Base-by-base conservation (phyloP, 2,329 filamentous ascomycete genomes). In the Ophiostoma novo-ulmi region DNA sequence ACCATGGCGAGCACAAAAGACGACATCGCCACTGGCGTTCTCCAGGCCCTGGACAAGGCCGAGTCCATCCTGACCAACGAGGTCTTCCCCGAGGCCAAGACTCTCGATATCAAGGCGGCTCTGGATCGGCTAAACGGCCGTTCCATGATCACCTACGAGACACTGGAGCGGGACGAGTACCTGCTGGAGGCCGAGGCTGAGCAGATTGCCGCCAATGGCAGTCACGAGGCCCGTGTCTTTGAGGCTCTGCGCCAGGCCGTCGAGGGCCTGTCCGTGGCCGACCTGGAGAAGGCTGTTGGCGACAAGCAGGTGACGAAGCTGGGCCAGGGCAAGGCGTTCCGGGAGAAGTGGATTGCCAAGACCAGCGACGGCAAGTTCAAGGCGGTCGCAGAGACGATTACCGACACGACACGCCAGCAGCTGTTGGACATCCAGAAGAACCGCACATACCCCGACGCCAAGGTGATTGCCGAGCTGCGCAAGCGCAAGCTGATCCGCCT, bases 241-340 rank as follows among this genome's bases (percentile, higher is more conserved):
- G 88, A 92, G 76, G 91, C 90, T 0, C 82, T 94, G 71, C 85
- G 86, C 75, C 83, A 86, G 74, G 89, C 90, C 39, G 79, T 93
- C 74, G 93, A 94, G 77, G 94, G 93, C 31, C 84, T 97, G 79
- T 91, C 91, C 74, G 90, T 98, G 72, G 82, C 86, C 74, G 91
- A 94, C 75, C 82, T 94, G 71, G 86, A 90, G 80, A 83, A 82
- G 78, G 83, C 82, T 70, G 88, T 94, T 74, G 90, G 91, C 70
- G 88, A 91, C 79, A 91, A 92, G 79, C 88, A 83, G 67, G 89
- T 87, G 64, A 85, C 89, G 68, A 94, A 92, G 82, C 84, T 97
- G 72, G 95, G 95, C n/a, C 91, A 95, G 79, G 93, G 93, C 76
- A 97, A 95, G 82, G 94, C 94, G 44, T 97, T 98, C 84, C 96